Evolutionary conservation across 768 basidiomycete species (phyloP).

Genomic region (Boletus eberwhitei): DNA sequence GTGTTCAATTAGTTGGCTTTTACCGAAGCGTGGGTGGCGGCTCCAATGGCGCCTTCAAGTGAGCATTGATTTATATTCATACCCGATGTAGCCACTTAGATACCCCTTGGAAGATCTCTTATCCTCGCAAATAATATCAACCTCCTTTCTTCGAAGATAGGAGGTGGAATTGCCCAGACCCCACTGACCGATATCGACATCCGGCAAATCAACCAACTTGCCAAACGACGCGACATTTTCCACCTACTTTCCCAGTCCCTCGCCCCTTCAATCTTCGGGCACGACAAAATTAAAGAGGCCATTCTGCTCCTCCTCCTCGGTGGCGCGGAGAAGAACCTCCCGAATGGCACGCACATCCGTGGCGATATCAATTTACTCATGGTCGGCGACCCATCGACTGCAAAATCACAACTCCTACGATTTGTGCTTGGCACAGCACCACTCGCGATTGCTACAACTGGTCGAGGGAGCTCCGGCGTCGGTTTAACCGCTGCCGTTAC

Average conservation of each 20-base stretch:
- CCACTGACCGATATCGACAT: slow-evolving; percentile 92
- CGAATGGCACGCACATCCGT: slow-evolving; percentile 97
- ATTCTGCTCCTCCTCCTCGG: slow-evolving; percentile 90
- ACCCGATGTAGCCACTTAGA: slow-evolving; percentile 10
- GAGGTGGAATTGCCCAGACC: slow-evolving; percentile 92
- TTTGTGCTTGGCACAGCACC: slow-evolving; percentile 96
- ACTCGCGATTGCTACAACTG: slow-evolving; percentile 96
- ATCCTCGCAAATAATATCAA: slow-evolving; percentile 95
- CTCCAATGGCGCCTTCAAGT: slow-evolving; percentile 93
- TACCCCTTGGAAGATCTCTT: slow-evolving; percentile 59
- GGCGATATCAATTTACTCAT: slow-evolving; percentile 99
- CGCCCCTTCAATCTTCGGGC: slow-evolving; percentile 96
- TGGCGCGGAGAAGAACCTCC: slow-evolving; percentile 95
- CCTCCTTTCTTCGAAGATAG: slow-evolving; percentile 89
- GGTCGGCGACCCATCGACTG: slow-evolving; percentile 99
- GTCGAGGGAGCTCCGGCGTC: slow-evolving; percentile 96
- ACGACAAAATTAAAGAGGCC: slow-evolving; percentile 93
- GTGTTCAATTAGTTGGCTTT: slow-evolving; percentile 93
- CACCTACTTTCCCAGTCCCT: slow-evolving; percentile 87
- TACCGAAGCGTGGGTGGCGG: slow-evolving; percentile 95
- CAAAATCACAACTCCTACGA: slow-evolving; percentile 93
- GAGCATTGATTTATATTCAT: slow-evolving; percentile 22
- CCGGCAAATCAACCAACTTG: slow-evolving; percentile 90
- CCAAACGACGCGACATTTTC: slow-evolving; percentile 86
- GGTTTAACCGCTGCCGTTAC: slow-evolving; percentile 99